Conservation (phyloP, 208 protist genomes). For the Leishmania aethiopica region DNA sequence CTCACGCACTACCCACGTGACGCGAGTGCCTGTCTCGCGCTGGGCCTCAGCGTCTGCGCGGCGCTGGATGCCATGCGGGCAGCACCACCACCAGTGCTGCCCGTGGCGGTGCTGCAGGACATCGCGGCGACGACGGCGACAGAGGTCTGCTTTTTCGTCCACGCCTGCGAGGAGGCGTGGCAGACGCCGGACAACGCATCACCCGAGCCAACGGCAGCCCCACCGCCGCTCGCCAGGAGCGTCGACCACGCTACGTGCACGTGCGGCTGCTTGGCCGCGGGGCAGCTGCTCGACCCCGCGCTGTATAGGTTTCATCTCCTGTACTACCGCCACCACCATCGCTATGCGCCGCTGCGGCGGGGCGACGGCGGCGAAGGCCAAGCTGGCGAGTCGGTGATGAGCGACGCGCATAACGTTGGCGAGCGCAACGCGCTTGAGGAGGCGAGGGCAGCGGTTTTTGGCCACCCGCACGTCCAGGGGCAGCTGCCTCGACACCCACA, state of each 20-base stretch:
- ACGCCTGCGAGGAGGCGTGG: slow-evolving; percentile 14
- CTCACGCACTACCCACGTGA: slow-evolving; percentile 23
- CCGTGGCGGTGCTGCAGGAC: slow-evolving; percentile 4
- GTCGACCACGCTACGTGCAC: slow-evolving; percentile 10
- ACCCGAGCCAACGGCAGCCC: neutral
- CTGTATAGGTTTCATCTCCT: slow-evolving; percentile 22
- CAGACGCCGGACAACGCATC: neutral
- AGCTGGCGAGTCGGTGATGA: neutral
- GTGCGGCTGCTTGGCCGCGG: slow-evolving; percentile 27
- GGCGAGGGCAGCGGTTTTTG: neutral
- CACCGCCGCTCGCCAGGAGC: neutral
- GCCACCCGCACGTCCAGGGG: neutral
- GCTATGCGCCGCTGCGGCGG: neutral
- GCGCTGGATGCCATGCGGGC: slow-evolving; percentile 15
- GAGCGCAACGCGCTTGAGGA: slow-evolving; percentile 9
- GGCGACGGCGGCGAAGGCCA: neutral
- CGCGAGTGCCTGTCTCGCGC: slow-evolving; percentile 22
- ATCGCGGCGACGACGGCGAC: slow-evolving; percentile 13
- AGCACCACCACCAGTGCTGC: slow-evolving; percentile 15
- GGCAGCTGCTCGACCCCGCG: slow-evolving; percentile 12
- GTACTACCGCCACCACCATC: slow-evolving; percentile 18
- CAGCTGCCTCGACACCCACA: neutral
- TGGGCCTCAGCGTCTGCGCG: slow-evolving; percentile 15
- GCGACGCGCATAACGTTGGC: neutral
- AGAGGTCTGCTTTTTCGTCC: neutral